A percentile compares a stretch with the other conserved stretches of the same genome.
Evolutionary conservation across 306 rosid species (phyloP).

Genomic region (Corylus avellana): DNA sequence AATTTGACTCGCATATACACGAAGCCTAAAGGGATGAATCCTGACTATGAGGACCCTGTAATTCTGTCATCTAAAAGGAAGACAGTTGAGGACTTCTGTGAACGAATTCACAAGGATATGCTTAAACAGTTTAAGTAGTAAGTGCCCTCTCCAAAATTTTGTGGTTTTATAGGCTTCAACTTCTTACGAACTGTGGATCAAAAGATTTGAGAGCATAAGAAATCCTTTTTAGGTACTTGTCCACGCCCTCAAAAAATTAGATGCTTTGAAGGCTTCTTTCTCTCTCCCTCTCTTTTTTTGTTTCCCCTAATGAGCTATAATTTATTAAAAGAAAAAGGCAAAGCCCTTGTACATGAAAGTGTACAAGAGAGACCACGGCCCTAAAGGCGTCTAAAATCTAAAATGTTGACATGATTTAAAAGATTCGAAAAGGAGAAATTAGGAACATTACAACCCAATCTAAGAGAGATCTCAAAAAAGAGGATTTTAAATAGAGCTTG

Average conservation of each 20-base stretch:
- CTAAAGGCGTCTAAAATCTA: too few relatives aligned
- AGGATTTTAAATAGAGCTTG: too few relatives aligned
- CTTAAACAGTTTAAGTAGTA: conserved; percentile 90
- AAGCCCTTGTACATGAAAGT: too few relatives aligned
- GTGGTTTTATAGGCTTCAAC: conserved; percentile 8
- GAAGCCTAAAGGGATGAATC: conserved; percentile 98
- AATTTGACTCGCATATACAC: conserved; percentile 89
- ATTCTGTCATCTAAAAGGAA: conserved; percentile 85
- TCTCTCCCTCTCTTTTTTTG: too few relatives aligned
- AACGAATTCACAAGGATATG: conserved; percentile 92
- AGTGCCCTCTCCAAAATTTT: conserved; percentile 37
- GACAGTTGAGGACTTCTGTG: conserved; percentile 93
- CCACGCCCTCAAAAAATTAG: neutral
- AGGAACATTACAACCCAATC: too few relatives aligned
- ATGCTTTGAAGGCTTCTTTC: neutral
- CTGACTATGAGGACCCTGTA: conserved; percentile 98
- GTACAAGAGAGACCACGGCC: too few relatives aligned
- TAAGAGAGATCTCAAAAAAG: too few relatives aligned
- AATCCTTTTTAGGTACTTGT: neutral
- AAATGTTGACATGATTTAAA: too few relatives aligned
- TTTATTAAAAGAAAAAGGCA: too few relatives aligned
- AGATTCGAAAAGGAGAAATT: too few relatives aligned
- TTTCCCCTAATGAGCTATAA: too few relatives aligned
- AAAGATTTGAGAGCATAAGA: neutral
- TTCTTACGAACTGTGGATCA: neutral